Conservation (phyloP, 2,329 filamentous ascomycete species). For the Microdochium paspali region DNA sequence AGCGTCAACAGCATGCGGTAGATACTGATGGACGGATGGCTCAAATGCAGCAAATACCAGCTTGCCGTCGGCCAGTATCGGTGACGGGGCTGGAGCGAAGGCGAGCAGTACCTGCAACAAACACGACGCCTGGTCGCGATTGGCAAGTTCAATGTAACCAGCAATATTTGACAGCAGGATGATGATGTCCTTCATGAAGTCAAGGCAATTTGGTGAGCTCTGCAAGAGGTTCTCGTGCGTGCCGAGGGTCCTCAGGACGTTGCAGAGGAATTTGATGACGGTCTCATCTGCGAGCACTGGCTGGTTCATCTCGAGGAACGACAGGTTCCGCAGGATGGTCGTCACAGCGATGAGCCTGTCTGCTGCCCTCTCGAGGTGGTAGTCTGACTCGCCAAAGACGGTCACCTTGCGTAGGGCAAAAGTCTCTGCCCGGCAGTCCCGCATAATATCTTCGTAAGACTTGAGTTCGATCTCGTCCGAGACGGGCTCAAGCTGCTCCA, state of each 20-base stretch:
- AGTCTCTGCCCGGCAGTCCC: slow-evolving; percentile 67
- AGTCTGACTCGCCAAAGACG: slow-evolving; percentile 64
- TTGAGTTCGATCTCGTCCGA: slow-evolving; percentile 77
- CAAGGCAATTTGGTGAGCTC: slow-evolving; percentile 74
- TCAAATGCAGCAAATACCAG: slow-evolving; percentile 76
- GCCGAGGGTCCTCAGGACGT: slow-evolving; percentile 76
- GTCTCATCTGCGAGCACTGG: slow-evolving; percentile 61
- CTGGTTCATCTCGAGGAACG: slow-evolving; percentile 71
- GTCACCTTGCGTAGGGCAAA: slow-evolving; percentile 63
- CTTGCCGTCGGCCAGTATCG: slow-evolving; percentile 43
- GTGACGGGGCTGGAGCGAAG: slow-evolving; percentile 74
- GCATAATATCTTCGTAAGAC: slow-evolving; percentile 79
- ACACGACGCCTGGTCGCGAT: slow-evolving; percentile 78
- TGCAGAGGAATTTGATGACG: slow-evolving; percentile 76
- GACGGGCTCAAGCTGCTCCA: slow-evolving; percentile 74
- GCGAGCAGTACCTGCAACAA: slow-evolving; percentile 82
- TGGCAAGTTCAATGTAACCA: slow-evolving; percentile 69
- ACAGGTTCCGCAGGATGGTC: slow-evolving; percentile 86
- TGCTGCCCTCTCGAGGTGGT: slow-evolving; percentile 77
- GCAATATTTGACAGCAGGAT: slow-evolving; percentile 85
- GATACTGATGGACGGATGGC: slow-evolving; percentile 73
- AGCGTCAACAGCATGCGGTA: slow-evolving; percentile 82
- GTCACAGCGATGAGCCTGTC: slow-evolving; percentile 85
- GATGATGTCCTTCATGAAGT: slow-evolving; percentile 95
- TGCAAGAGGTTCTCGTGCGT: slow-evolving; percentile 81